Evolutionary conservation across 768 basidiomycete species (phyloP), one percentile per base, ranked within the genome.

Genomic region (Lentinula raphanica): DNA sequence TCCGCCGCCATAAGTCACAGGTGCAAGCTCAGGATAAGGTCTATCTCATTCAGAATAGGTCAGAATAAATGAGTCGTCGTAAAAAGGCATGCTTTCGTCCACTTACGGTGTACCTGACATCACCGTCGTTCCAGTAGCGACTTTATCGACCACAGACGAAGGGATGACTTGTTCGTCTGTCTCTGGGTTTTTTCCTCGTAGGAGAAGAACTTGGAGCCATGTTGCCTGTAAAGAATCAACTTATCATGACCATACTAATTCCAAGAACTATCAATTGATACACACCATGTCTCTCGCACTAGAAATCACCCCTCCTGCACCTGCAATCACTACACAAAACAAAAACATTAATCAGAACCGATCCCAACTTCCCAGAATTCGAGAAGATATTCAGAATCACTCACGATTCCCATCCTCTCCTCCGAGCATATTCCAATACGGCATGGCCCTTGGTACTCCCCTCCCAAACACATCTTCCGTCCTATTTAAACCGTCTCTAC

Each of bases 271-370:
- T 3, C 13, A 40, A 50, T 23, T 5, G 23, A 56, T 13, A 48
- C 61, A 31, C 46, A 68, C 71, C 51, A 67, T 64, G 46, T 72
- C 71, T 7, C 58, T 60, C 0, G 70, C 68, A 38, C 59, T 68
- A 11, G 58, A 64, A 6, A 72, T 69, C 2, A 72, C 62, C n/a
- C 71, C 71, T 7, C 69, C 70, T 36, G 68, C 54, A 5, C 68
- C 71, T 21, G 69, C 62, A 29, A 62, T 45, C 17, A 63, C 68
- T 68, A 38, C 19, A 36, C 32, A 17, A 50, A 15, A 36, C 8
- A 23, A 46, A 35, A n/a, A n/a, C n/a, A n/a, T n/a, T n/a, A n/a
- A n/a, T n/a, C n/a, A n/a, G n/a, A n/a, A n/a, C n/a, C n/a, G n/a
- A n/a, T n/a, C n/a, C n/a, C n/a, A n/a, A n/a, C n/a, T n/a, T n/a